Percentiles rank a stretch among this genome's conserved stretches.
Evolutionary conservation across 2,329 filamentous ascomycete species (phyloP).

Genomic region (Hypoxylon sp.): DNA sequence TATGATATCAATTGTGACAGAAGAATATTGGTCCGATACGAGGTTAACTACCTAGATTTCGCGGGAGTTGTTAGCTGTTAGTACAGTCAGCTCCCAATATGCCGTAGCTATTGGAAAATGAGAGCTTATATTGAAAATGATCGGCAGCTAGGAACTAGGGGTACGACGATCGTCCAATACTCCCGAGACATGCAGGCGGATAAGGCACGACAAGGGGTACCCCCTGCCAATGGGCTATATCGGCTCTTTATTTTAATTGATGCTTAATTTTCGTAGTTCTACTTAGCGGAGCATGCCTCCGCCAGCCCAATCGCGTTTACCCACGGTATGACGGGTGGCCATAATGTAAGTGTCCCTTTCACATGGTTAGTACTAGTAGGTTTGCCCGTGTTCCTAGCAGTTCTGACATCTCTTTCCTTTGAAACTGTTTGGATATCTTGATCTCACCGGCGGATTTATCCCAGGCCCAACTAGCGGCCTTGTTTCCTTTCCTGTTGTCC

Average conservation of each 20-base stretch:
- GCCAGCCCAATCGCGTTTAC: slow-evolving; percentile 48
- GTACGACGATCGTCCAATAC: slow-evolving; percentile 41
- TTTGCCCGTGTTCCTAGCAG: slow-evolving; percentile 30
- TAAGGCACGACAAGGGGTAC: slow-evolving; percentile 44
- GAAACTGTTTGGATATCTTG: slow-evolving; percentile 25
- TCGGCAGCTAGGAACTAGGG: slow-evolving; percentile 42
- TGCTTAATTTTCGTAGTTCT: slow-evolving; percentile 43
- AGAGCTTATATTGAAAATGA: slow-evolving; percentile 43
- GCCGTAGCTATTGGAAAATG: slow-evolving; percentile 41
- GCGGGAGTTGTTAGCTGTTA: slow-evolving; percentile 22
- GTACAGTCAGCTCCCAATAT: slow-evolving; percentile 12
- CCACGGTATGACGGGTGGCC: slow-evolving; percentile 37
- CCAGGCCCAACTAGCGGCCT: slow-evolving; percentile 23
- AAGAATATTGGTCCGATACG: slow-evolving; percentile 14
- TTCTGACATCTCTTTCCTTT: slow-evolving; percentile 30
- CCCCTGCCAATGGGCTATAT: slow-evolving; percentile 44
- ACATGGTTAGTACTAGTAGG: slow-evolving; percentile 40
- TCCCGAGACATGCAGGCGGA: slow-evolving; percentile 46
- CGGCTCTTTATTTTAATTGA: slow-evolving; percentile 47
- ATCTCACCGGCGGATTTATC: slow-evolving; percentile 26
- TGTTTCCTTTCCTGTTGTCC: slow-evolving; percentile 34
- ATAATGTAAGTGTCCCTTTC: slow-evolving; percentile 34
- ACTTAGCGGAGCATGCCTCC: slow-evolving; percentile 50
- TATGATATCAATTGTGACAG: slow-evolving; percentile 23
- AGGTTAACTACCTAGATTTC: slow-evolving; percentile 11